Conservation (phyloP, 257 asterid genomes). For the Haberlea rhodopensis region DNA sequence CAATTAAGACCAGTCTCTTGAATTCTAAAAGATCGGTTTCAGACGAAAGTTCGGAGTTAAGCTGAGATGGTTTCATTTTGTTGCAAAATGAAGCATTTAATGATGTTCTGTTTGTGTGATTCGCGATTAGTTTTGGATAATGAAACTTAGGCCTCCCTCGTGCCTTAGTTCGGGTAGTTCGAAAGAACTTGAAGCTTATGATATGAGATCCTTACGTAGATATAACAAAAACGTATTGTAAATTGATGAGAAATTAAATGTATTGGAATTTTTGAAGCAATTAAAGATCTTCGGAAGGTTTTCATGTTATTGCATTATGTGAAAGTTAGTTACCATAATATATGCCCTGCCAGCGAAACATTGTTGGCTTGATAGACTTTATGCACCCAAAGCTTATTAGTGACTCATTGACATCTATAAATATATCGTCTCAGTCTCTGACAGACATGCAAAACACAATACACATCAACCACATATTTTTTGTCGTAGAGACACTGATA, state of each 20-base stretch:
- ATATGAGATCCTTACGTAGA: slow-evolving; percentile 12
- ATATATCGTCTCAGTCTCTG: no score
- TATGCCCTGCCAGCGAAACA: no score
- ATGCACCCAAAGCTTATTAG: no score
- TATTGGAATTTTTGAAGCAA: background rate
- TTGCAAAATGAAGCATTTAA: background rate
- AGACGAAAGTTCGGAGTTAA: slow-evolving; percentile 27
- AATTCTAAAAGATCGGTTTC: slow-evolving; percentile 28
- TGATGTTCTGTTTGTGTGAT: background rate
- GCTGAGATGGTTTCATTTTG: background rate
- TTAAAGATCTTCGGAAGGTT: background rate
- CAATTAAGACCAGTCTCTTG: slow-evolving; percentile 47
- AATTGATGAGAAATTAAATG: background rate
- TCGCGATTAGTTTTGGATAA: background rate
- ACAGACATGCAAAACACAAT: no score
- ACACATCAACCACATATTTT: no score
- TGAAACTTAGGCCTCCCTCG: background rate
- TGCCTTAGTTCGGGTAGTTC: background rate
- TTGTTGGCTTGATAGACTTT: no score
- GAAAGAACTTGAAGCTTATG: slow-evolving; percentile 11
- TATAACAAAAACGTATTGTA: slow-evolving; percentile 18
- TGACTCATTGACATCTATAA: no score
- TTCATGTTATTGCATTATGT: background rate
- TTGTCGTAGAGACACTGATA: no score
- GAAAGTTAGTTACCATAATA: no score